Evolutionary conservation across 371 early-diverging fungal species (phyloP).

Genomic region (Mucor irregularis): DNA sequence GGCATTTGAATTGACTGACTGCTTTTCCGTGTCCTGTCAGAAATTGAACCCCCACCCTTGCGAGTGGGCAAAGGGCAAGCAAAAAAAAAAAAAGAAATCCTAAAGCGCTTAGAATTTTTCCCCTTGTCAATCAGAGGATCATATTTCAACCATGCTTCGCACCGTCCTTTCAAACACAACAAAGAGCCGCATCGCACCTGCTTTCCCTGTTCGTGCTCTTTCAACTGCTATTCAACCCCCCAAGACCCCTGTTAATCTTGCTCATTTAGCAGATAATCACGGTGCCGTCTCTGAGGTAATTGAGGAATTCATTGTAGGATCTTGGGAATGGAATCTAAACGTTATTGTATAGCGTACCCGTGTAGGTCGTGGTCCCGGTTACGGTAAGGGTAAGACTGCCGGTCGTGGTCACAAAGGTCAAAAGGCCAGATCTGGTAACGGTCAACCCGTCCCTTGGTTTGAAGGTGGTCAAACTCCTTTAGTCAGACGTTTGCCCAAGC

Average conservation of each 20-base stretch:
- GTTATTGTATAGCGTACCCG: conserved; percentile 55
- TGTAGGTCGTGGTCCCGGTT: conserved; percentile 85
- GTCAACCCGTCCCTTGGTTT: conserved; percentile 81
- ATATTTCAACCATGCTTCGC: conserved; percentile 20
- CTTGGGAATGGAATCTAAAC: not conserved
- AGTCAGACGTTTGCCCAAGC: conserved; percentile 84
- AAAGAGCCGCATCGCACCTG: not conserved
- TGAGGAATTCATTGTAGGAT: not conserved
- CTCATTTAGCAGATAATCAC: conserved; percentile 45
- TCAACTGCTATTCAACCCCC: conserved; percentile 33
- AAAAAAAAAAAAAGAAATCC: too few relatives aligned
- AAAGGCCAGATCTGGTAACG: conserved; percentile 80
- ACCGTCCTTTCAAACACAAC: conserved; percentile 15
- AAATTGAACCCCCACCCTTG: too few relatives aligned
- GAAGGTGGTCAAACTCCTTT: conserved; percentile 96
- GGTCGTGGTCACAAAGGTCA: conserved; percentile 95
- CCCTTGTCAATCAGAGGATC: not conserved
- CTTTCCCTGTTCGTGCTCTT: conserved; percentile 14
- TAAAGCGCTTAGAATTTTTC: too few relatives aligned
- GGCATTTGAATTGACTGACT: too few relatives aligned
- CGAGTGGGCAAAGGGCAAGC: too few relatives aligned
- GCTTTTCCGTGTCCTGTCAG: too few relatives aligned
- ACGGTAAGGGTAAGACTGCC: conserved; percentile 87
- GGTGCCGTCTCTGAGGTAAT: conserved; percentile 51
- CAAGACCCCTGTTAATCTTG: conserved; percentile 39